Conservation (phyloP, 2,329 filamentous ascomycete genomes). For the Thyridium curvatum region DNA sequence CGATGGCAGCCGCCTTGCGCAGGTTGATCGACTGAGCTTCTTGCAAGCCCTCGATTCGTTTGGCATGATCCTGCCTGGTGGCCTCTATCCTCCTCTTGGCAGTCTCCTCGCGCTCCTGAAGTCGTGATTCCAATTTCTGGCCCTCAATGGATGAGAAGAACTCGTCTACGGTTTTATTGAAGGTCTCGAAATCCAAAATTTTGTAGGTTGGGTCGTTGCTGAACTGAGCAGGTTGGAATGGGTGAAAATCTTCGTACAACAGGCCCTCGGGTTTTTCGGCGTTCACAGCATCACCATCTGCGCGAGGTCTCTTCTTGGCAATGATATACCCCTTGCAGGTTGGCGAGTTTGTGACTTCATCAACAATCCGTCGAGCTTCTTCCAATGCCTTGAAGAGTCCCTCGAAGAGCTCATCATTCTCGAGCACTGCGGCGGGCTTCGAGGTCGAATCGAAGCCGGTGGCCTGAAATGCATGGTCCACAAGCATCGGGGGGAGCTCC, state of each 20-base stretch:
- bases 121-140: slow-evolving; percentile 77
- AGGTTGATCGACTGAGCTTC: slow-evolving; percentile 76
- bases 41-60: slow-evolving; percentile 77
- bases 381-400: slow-evolving; percentile 62
- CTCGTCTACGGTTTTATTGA: slow-evolving; percentile 90
- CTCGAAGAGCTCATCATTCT: slow-evolving; percentile 57
- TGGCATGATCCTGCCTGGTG: slow-evolving; percentile 77
- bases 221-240: slow-evolving; percentile 79
- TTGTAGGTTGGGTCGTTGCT: slow-evolving; percentile 57
- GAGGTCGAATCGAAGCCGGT: slow-evolving; percentile 63
- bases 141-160: slow-evolving; percentile 97
- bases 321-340: slow-evolving; percentile 80
- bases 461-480: slow-evolving; percentile 76
- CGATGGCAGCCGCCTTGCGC: slow-evolving; percentile 82
- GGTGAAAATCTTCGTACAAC: slow-evolving; percentile 92
- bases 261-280: slow-evolving; percentile 40
- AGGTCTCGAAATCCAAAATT: slow-evolving; percentile 73
- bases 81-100: slow-evolving; percentile 81
- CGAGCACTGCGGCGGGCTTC: slow-evolving; percentile 64
- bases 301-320: slow-evolving; percentile 50
- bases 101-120: slow-evolving; percentile 74
- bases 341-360: slow-evolving; percentile 60
- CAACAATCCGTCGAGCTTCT: slow-evolving; percentile 63
- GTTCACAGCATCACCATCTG: slow-evolving; percentile 15
- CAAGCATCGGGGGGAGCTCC: slow-evolving; percentile 79